A percentile compares a stretch with the other conserved stretches of the same genome.
Evolutionary conservation across 805 yeast genomes (phyloP).

Genomic region (Candida tibetensis): DNA sequence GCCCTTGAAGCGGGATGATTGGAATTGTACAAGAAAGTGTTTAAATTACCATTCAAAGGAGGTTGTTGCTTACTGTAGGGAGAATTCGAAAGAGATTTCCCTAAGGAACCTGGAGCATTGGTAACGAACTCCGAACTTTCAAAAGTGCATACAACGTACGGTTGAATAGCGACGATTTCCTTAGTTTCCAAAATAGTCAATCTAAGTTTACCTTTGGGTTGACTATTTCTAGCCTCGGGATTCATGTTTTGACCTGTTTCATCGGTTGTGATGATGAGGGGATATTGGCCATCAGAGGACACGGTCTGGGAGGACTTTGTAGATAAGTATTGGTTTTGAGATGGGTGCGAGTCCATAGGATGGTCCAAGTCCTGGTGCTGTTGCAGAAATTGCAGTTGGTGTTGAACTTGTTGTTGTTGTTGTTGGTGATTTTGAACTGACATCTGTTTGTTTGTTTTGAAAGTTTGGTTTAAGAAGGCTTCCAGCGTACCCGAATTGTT

Average conservation of each 20-base stretch:
- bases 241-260: constrained; percentile 36
- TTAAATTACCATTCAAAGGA: constrained; percentile 14
- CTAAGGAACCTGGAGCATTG: constrained; percentile 62
- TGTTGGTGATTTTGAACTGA: constrained; percentile 13
- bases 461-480: constrained; percentile 23
- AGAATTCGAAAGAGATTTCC: constrained; percentile 24
- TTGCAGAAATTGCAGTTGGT: constrained; percentile 8
- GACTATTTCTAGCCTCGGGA: constrained; percentile 25
- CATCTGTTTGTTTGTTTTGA: constrained; percentile 14
- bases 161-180: constrained; percentile 63
- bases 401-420: constrained; percentile 9
- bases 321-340: constrained; percentile 1
- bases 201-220: constrained; percentile 78
- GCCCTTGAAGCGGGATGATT: constrained; percentile 11
- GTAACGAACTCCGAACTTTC: constrained; percentile 90
- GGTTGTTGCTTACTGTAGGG: constrained; percentile 13
- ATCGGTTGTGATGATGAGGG: constrained; percentile 40
- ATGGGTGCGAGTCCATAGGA: background rate
- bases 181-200: constrained; percentile 81
- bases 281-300: constrained; percentile 15
- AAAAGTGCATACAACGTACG: constrained; percentile 88
- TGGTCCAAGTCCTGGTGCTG: constrained; percentile 4
- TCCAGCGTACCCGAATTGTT: constrained; percentile 16
- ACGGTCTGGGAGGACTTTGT: constrained; percentile 6
- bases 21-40: constrained; percentile 7